A percentile compares a stretch with the other conserved stretches of the same genome.
Conservation (phyloP, 2,329 filamentous ascomycete species). For the Colletotrichum sansevieriae region DNA sequence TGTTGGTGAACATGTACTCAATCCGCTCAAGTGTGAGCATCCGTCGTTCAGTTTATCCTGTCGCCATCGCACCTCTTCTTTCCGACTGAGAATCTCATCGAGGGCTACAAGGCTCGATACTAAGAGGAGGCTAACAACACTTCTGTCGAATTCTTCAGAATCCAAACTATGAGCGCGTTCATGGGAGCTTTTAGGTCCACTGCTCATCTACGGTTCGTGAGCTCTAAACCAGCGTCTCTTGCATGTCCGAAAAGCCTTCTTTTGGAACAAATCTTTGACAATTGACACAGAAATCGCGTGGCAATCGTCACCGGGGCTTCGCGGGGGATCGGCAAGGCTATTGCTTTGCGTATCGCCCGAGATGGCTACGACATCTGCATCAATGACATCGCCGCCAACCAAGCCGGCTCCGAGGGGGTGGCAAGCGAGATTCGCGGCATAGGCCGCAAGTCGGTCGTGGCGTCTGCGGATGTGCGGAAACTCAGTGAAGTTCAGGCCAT, state of each 20-base stretch:
- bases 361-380: conserved; percentile 77
- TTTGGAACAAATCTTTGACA: too few species aligned
- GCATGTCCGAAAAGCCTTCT: too few species aligned
- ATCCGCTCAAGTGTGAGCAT: background rate
- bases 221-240: background rate
- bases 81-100: background rate
- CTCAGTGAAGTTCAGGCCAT: conserved; percentile 63
- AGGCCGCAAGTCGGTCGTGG: conserved; percentile 66
- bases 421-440: conserved; percentile 65
- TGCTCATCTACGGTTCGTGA: conserved; percentile 22
- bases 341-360: conserved; percentile 72
- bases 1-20: background rate
- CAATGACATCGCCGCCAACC: conserved; percentile 70
- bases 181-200: conserved; percentile 31
- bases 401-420: conserved; percentile 63
- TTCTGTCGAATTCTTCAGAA: too few species aligned
- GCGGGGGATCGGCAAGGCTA: conserved; percentile 66
- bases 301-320: conserved; percentile 40
- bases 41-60: background rate
- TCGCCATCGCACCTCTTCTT: background rate
- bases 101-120: background rate
- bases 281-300: conserved; percentile 8
- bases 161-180: conserved; percentile 26
- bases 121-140: too few species aligned
- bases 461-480: conserved; percentile 72